phyloP scores from a whole-genome alignment of 2,329 filamentous ascomycete genomes.

The Ploettnerulaceae sp. region DNA sequence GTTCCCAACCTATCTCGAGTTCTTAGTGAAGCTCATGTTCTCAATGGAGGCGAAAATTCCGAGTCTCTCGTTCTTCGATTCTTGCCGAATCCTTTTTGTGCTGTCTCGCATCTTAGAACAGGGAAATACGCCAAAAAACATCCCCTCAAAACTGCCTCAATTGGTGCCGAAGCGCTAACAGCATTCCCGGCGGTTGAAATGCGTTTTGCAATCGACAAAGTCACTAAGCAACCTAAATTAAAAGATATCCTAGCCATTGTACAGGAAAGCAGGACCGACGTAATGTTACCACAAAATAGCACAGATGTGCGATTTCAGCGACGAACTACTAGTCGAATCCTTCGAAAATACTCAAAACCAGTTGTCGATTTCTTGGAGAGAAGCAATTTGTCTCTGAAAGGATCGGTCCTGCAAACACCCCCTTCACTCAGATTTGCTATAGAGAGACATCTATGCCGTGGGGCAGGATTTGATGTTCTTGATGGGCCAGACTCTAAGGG shows the following conservation, averaged over 20 bases:
- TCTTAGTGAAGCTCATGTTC: conserved; percentile 6
- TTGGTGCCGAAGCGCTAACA: conserved; percentile 22
- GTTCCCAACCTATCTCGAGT: conserved; percentile 25
- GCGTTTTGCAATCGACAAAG: conserved; percentile 20
- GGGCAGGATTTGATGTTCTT: conserved; percentile 11
- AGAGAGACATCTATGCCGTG: conserved; percentile 23
- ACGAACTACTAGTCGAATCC: conserved; percentile 21
- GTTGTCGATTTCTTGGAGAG: conserved; percentile 21
- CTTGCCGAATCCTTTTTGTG: conserved; percentile 29
- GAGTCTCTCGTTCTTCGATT: conserved; percentile 26
- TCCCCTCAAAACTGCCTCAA: neutral
- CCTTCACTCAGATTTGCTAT: conserved; percentile 29
- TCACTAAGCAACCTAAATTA: conserved; percentile 15
- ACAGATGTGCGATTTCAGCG: conserved; percentile 33
- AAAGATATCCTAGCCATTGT: conserved; percentile 24
- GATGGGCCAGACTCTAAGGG: neutral
- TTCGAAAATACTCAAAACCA: neutral
- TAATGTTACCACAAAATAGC: conserved; percentile 32
- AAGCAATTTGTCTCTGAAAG: conserved; percentile 19
- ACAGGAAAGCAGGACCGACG: conserved; percentile 22
- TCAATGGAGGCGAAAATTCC: neutral
- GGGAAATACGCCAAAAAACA: conserved; percentile 3
- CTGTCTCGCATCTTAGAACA: neutral
- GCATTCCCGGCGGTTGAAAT: conserved; percentile 33
- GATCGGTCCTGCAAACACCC: conserved; percentile 23